Evolutionary conservation across 192 early-diverging fungal genomes (phyloP).

Genomic region (Rhizophagus prolifer): DNA sequence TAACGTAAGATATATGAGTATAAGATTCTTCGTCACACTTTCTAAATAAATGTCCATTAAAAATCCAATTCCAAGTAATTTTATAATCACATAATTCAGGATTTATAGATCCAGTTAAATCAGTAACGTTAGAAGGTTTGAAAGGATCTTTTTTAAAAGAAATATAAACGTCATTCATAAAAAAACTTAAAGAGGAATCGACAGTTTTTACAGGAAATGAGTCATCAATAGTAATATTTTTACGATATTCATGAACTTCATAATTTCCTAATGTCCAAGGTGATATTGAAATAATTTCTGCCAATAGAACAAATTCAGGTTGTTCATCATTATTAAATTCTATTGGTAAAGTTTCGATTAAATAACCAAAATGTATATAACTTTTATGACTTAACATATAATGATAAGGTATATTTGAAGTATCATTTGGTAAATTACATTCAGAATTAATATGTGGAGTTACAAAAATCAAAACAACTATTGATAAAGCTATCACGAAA

Average conservation of each 20-base stretch:
- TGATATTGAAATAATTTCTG: neutral
- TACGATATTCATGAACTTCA: neutral
- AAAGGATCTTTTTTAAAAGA: neutral
- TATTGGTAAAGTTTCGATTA: neutral
- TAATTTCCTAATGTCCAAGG: neutral
- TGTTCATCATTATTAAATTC: neutral
- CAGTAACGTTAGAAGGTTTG: neutral
- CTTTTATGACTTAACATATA: neutral
- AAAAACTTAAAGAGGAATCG: neutral
- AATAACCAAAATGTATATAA: neutral
- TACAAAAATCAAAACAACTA: neutral
- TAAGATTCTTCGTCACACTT: neutral
- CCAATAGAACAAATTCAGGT: neutral
- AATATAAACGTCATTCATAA: neutral
- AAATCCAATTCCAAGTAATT: neutral
- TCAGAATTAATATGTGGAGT: neutral
- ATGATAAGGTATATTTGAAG: neutral
- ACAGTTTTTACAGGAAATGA: neutral
- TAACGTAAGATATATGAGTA: neutral
- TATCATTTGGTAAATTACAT: neutral
- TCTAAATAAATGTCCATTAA: neutral
- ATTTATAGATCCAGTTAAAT: neutral
- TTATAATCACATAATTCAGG: neutral
- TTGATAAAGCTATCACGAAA: neutral
- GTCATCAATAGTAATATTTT: neutral